Evolutionary conservation across 257 asterid species (phyloP).

Genomic region (Datura wrightii): DNA sequence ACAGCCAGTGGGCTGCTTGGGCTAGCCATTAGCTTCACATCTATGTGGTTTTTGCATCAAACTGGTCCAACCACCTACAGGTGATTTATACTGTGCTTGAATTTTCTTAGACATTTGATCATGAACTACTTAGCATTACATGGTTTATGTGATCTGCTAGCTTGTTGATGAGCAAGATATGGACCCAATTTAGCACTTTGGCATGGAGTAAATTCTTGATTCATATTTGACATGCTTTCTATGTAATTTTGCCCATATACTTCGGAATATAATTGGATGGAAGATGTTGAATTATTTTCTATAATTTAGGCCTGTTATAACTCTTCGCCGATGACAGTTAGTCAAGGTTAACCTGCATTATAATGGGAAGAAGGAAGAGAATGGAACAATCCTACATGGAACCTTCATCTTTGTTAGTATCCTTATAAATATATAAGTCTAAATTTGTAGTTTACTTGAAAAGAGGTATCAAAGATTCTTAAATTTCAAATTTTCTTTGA

Average conservation of each 20-base stretch:
- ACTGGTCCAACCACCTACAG: slow-evolving; percentile 64
- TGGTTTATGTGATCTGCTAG: slow-evolving; percentile 1
- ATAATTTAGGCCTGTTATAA: background rate
- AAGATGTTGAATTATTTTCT: background rate
- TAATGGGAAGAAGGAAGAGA: background rate
- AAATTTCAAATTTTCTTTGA: background rate
- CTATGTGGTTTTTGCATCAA: slow-evolving; percentile 60
- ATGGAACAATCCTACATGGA: background rate
- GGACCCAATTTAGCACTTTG: background rate
- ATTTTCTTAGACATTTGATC: background rate
- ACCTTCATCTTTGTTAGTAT: background rate
- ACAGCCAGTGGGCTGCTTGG: slow-evolving; percentile 62
- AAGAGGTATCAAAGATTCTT: background rate
- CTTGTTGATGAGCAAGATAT: background rate
- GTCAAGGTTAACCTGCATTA: background rate
- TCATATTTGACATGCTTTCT: background rate
- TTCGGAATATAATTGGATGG: background rate
- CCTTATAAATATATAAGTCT: background rate
- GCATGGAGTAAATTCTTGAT: background rate
- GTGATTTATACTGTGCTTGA: slow-evolving; percentile 30
- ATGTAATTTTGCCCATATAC: background rate
- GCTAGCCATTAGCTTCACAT: slow-evolving; percentile 58
- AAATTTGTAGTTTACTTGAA: background rate
- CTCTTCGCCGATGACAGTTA: background rate
- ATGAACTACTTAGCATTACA: slow-evolving; percentile 11